Base-by-base conservation (phyloP, 768 basidiomycete species). In the Suillus subaureus region DNA sequence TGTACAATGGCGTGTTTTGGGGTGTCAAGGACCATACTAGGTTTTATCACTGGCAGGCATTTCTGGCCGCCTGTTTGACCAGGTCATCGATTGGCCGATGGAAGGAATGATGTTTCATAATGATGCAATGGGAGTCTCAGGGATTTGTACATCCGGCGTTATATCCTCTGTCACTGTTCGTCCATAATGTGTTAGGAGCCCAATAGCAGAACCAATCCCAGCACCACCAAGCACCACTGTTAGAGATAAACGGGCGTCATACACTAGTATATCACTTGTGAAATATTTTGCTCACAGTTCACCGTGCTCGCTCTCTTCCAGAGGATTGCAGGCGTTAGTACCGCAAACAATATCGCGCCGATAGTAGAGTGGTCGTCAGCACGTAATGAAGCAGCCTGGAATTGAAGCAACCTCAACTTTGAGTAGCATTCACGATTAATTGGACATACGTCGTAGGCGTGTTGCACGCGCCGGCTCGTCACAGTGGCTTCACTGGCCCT, bases 291-390 rank as follows among this genome's bases (percentile, higher is more conserved):
- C 83, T 62, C 70, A 93, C 92, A 71, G 69, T 92, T 86, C n/a
- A 88, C 76, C 18, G 81, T 73, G 40, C 77, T 80, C 39, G 89
- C 90, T 62, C 84, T 83, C 58, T 85, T 92, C 90, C 91, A 94
- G 60, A 93, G 80, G 35, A 93, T 61, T 3, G 91, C 89, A 4
- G 93, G 89, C 5, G 83, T 84, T 3, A 93, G 73, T 16, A 90
- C 83, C 18, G 84, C 85, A 64, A 82, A 84, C 26, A 94, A 75
- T 56, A 93, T 71, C 23, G 83, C 82, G 31, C 93, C 93, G 55
- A 94, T 90, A 2, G 86, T 92, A 26, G 90, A 83, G 72, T 92
- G 88, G 73, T 94, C 93, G 63, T 92, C 87, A 56, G 83, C 81
- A 68, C 91, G 81, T 61, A 91, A 75, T 26, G 84, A 81, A 49